These are phyloP conservation scores for Lactarius evosmus DNA, from an alignment of 768 basidiomycete genomes.

Conservation along the genomic window DNA sequence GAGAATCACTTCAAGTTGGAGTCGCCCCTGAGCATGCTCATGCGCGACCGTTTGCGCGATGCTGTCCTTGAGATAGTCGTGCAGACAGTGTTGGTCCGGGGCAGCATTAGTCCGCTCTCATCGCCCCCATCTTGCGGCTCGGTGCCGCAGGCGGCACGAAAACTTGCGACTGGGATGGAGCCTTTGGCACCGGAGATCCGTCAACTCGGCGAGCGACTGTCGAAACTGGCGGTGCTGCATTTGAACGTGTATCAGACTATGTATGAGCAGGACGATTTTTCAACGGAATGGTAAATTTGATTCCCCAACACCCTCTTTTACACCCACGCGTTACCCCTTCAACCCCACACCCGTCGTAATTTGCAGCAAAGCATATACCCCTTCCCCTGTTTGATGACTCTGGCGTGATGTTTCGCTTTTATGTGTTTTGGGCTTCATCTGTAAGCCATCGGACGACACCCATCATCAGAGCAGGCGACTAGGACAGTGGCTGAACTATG, in stretches of 20 bases:
- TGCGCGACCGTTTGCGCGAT: constrained; percentile 61
- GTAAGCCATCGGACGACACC: constrained; percentile 16
- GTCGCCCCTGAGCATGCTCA: constrained; percentile 57
- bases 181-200: constrained; percentile 67
- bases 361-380: constrained; percentile 25
- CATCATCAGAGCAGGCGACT: constrained; percentile 9
- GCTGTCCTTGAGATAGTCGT: constrained; percentile 61
- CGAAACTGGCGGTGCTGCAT: constrained; percentile 71
- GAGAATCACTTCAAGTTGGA: constrained; percentile 58
- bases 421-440: constrained; percentile 10
- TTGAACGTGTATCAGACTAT: constrained; percentile 71
- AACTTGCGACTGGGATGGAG: constrained; percentile 54
- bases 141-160: constrained; percentile 33
- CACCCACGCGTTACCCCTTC: constrained; percentile 20
- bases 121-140: background rate
- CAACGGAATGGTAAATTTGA: constrained; percentile 25
- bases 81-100: constrained; percentile 45
- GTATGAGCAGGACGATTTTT: constrained; percentile 66
- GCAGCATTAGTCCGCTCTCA: constrained; percentile 29
- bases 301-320: constrained; percentile 7
- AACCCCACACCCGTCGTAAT: constrained; percentile 14
- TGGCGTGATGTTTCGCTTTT: constrained; percentile 24
- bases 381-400: constrained; percentile 6
- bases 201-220: constrained; percentile 65
- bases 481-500: constrained; percentile 20